Conservation (phyloP, 257 asterid species). For the Primulina tabacum region DNA sequence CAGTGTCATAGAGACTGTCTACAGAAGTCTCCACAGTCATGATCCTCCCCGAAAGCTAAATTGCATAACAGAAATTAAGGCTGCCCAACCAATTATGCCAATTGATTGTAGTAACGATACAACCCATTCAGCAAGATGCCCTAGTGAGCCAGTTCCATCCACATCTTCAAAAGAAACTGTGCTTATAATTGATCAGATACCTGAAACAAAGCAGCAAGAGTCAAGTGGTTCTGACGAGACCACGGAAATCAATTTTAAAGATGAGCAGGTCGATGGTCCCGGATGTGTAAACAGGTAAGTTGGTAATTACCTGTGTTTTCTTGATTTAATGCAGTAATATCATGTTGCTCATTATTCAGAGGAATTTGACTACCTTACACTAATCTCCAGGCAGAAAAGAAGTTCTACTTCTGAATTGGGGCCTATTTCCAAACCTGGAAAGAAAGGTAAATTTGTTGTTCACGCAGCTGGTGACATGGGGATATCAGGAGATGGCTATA, state of each 20-base stretch:
- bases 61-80: conserved; percentile 45
- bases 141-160: conserved; percentile 38
- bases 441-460: conserved; percentile 79
- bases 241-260: conserved; percentile 41
- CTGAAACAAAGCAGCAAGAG: conserved; percentile 43
- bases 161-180: conserved; percentile 43
- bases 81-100: conserved; percentile 32
- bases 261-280: conserved; percentile 50
- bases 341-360: conserved; percentile 16
- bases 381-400: conserved; percentile 58
- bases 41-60: conserved; percentile 74
- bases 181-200: conserved; percentile 29
- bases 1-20: conserved; percentile 62
- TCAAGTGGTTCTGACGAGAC: conserved; percentile 62
- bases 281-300: conserved; percentile 60
- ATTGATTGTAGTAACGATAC: conserved; percentile 35
- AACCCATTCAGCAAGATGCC: conserved; percentile 25
- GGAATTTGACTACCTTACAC: conserved; percentile 27
- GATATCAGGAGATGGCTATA: conserved; percentile 88
- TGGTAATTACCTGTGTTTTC: conserved; percentile 9
- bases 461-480: conserved; percentile 88
- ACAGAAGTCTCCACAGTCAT: conserved; percentile 78
- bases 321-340: conserved; percentile 14
- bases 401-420: conserved; percentile 41
- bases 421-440: conserved; percentile 53